These are phyloP conservation scores for Stropharia rugosoannulata DNA, from an alignment of 768 basidiomycete genomes.

Conservation along the genomic window DNA sequence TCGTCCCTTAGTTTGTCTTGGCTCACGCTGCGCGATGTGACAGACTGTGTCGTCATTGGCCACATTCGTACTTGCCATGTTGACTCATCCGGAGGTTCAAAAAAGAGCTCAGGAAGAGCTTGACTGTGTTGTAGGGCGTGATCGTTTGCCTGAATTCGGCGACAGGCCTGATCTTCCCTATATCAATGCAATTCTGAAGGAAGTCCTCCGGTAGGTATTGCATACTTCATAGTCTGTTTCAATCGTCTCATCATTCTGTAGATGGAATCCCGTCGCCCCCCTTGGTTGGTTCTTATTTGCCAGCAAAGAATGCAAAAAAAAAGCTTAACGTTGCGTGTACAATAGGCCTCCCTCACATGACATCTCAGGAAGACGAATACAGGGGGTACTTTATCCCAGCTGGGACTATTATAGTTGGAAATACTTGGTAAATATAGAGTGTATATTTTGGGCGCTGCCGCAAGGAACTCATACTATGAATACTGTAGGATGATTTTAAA, in stretches of 20 bases:
- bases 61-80: constrained; percentile 22
- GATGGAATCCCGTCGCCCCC: constrained; percentile 22
- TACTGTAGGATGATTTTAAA: constrained; percentile 47
- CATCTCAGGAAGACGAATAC: constrained; percentile 25
- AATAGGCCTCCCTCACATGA: constrained; percentile 22
- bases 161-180: constrained; percentile 24
- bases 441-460: constrained; percentile 40
- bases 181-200: constrained; percentile 15
- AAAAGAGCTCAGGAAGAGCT: constrained; percentile 26
- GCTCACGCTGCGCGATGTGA: not conserved
- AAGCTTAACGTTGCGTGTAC: constrained; percentile 20
- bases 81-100: constrained; percentile 23
- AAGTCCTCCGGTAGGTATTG: constrained; percentile 14
- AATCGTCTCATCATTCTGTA: constrained; percentile 22
- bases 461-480: not conserved
- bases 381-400: constrained; percentile 27
- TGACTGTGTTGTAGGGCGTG: constrained; percentile 21
- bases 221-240: constrained; percentile 16
- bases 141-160: constrained; percentile 23
- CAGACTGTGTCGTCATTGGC: constrained; percentile 22
- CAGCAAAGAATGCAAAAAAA: not conserved
- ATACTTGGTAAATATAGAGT: constrained; percentile 34
- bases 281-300: constrained; percentile 6
- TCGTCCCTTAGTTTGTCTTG: not conserved
- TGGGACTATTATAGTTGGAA: constrained; percentile 28